Evolutionary conservation across 140 eudicot species (phyloP).

Genomic region (Senecio squalidus): DNA sequence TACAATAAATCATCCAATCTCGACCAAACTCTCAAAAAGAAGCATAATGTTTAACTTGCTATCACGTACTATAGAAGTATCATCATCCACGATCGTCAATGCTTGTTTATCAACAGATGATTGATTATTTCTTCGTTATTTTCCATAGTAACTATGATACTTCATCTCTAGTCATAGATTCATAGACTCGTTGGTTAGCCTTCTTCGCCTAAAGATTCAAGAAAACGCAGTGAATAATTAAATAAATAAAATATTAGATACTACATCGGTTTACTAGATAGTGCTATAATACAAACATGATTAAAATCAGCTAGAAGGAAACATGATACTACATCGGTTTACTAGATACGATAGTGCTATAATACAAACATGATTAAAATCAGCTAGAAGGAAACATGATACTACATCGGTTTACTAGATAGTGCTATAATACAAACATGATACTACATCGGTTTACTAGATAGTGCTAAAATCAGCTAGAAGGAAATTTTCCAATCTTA

Average conservation of each 20-base stretch:
- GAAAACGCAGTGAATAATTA: background rate
- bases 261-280: too few relatives aligned
- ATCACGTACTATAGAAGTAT: background rate
- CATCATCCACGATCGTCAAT: background rate
- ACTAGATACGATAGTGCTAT: too few relatives aligned
- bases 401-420: background rate
- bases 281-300: too few relatives aligned
- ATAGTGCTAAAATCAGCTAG: background rate
- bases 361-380: too few relatives aligned
- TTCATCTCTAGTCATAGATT: conserved; percentile 25
- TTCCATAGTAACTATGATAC: conserved; percentile 19
- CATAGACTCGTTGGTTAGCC: conserved; percentile 47
- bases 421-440: too few relatives aligned
- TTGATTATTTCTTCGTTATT: background rate
- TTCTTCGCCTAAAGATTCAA: conserved; percentile 44
- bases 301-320: too few relatives aligned
- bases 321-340: too few relatives aligned
- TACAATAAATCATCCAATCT: too few relatives aligned
- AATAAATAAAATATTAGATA: background rate
- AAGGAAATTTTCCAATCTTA: background rate
- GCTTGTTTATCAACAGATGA: background rate
- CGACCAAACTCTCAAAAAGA: too few relatives aligned
- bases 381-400: too few relatives aligned
- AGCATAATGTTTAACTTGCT: too few relatives aligned
- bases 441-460: too few relatives aligned